Base-by-base conservation (phyloP, 192 early-diverging fungal genomes). In the Physocladia obscura region DNA sequence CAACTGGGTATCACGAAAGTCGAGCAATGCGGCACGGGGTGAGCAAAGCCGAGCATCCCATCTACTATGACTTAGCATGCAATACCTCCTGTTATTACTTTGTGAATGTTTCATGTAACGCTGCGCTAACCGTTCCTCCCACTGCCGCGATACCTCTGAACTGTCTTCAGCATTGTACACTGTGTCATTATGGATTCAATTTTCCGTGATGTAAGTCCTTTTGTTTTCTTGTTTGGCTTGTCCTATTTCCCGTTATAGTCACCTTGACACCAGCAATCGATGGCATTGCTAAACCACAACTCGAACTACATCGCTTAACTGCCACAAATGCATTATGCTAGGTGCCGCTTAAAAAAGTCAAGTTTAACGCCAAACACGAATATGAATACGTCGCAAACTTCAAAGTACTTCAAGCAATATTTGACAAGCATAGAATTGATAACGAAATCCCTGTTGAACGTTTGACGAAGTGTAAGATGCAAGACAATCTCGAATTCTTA, bases 401-500 rank as follows among this genome's bases (percentile, higher is more conserved):
- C 79, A 98, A 99, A 81, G 84, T 99, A 32, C 87, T 99, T 29
- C 97, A 98, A 72, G 79, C 81, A 68, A 79, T 84, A 44, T 93
- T 99, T 70, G 87, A 93, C 80, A 91, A 87, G 76, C 90, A 96
- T 81, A 91, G 92, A 68, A 82, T 99, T 49, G 93, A 96, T 76
- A 94, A 98, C 79, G 85, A 88, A 22, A 90, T 99, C 49, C 93
- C 93, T 32, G 92, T 95, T 6, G 89, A 96, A 44, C 79, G 89
- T 8, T 82, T 99, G 61, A 84, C 91, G 72, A 98, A 96, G 77
- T 94, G 94, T 81, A 93, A 91, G 60, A 93, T 98, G 75, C 95
- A 97, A 85, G 97, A 99, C 81, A 99, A 99, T 76, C 87, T 99
- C 60, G 95, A 98, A 84, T 96, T 99, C 72, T 74, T 97, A 73